Evolutionary conservation across 805 yeast species (phyloP).

Genomic region (Wickerhamiella kurtzmanii): DNA sequence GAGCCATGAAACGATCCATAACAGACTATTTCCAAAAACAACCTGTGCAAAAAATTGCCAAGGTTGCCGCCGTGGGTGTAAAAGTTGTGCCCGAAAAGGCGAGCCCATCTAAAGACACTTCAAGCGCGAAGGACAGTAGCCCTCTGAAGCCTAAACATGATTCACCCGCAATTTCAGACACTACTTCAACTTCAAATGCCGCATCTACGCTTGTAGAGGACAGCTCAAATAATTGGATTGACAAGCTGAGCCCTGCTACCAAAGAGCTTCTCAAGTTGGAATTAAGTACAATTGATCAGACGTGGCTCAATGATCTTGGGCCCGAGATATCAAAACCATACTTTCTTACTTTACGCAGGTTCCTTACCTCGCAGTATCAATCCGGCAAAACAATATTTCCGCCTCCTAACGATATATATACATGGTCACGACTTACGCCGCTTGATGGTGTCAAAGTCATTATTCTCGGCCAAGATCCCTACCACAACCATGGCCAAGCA

Average conservation of each 20-base stretch:
- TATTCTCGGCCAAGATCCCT: constrained; percentile 91
- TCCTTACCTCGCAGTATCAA: constrained; percentile 37
- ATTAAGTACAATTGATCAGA: constrained; percentile 50
- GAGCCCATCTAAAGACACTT: no score
- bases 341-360: constrained; percentile 58
- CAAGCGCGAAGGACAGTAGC: no score
- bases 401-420: constrained; percentile 59
- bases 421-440: constrained; percentile 86
- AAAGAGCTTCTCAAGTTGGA: constrained; percentile 47
- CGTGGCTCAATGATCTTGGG: constrained; percentile 65
- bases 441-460: constrained; percentile 59
- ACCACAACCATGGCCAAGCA: constrained; percentile 85
- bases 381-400: constrained; percentile 56
- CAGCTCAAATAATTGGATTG: constrained; percentile 39
- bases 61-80: background rate
- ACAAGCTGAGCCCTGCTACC: constrained; percentile 35
- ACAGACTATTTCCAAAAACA: constrained; percentile 1
- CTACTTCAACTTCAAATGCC: no score
- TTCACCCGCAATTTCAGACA: no score
- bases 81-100: no score
- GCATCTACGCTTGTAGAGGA: no score
- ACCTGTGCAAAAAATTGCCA: background rate
- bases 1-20: constrained; percentile 9
- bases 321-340: constrained; percentile 73
- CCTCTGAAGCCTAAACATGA: no score